Base-by-base conservation (phyloP, 1,284 basidiomycete genomes). In the Apiotrichum laibachii region DNA sequence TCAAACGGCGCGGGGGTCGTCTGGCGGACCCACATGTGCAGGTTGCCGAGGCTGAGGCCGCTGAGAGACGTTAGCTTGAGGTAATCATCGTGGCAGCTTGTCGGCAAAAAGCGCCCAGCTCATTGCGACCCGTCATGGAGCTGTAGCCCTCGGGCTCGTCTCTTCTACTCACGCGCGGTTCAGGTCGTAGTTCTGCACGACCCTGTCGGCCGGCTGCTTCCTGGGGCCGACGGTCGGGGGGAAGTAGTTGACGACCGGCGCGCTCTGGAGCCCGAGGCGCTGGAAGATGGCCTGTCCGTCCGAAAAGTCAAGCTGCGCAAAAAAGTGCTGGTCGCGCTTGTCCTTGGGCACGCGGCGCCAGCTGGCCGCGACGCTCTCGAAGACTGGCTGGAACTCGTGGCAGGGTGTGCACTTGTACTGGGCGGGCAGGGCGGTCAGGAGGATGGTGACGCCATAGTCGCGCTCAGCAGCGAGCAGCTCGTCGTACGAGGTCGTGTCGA, bases 291-390 rank as follows among this genome's bases (percentile, higher is more conserved):
- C 77, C 57, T 85, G 83, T 2, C 85, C 87, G 44, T 89, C 82
- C 64, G 88, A 84, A 72, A 95, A 96, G 77, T 97, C 93, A 40
- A 92, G 79, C n/a, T 86, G 87, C 15, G 86, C 93, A 71, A 96
- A 97, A 83, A 96, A 92, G 76, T 95, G 91, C 59, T 82, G 79
- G 73, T 91, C 82, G 46, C 88, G 83, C 39, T 87, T 78, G n/a
- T 80, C 80, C 55, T 81, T 72, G 15, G 88, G 78, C 19, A 83
- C 82, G 33, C 81, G 82, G 7, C 82, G 73, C 93, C 92, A 96
- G 42, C 89, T 85, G 67, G 86, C 86, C 22, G 90, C 89, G 10
- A 96, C 86, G 5, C 85, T 78, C 21, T 82, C 82, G 83, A 86
- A 95, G 18, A 87, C 83, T 4, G 91, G 89, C 56, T 90, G 85